Percentiles rank a stretch among this genome's conserved stretches.
phyloP scores from a whole-genome alignment of 1,284 basidiomycete species.

The Cerrena zonata region DNA sequence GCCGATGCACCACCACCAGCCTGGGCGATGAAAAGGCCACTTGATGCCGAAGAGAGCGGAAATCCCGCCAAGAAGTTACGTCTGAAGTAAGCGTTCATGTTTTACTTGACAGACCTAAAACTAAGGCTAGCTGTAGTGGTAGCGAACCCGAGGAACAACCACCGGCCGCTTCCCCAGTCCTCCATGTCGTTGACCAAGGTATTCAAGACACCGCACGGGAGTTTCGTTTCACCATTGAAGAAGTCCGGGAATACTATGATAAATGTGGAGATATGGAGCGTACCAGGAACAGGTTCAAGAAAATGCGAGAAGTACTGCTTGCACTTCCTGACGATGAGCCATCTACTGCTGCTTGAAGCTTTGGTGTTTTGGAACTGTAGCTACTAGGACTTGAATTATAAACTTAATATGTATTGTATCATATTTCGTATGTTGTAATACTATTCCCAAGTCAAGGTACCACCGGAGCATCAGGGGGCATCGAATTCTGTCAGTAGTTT shows the following conservation, averaged over 20 bases:
- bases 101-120: background rate
- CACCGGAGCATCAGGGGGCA: background rate
- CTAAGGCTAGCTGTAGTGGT: background rate
- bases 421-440: background rate
- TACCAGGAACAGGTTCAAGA: constrained; percentile 57
- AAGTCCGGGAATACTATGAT: constrained; percentile 71
- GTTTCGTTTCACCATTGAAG: constrained; percentile 61
- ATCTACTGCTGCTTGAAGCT: background rate
- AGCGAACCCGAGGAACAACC: background rate
- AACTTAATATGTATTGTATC: background rate
- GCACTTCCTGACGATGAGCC: constrained; percentile 28
- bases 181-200: constrained; percentile 60
- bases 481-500: constrained; percentile 48
- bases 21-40: constrained; percentile 59
- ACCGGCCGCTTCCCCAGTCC: background rate
- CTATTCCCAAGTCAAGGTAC: background rate
- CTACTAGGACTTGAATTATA: background rate
- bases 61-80: constrained; percentile 23
- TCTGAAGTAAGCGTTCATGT: constrained; percentile 19
- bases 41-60: constrained; percentile 32
- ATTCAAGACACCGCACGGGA: constrained; percentile 59
- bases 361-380: background rate
- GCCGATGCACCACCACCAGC: constrained; percentile 54
- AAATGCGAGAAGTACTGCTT: constrained; percentile 54
- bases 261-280: constrained; percentile 60